Evolutionary conservation across 2,329 filamentous ascomycete genomes (phyloP), one percentile per base, ranked within the genome.

Genomic region (Pyrenophora tritici-repentis): DNA sequence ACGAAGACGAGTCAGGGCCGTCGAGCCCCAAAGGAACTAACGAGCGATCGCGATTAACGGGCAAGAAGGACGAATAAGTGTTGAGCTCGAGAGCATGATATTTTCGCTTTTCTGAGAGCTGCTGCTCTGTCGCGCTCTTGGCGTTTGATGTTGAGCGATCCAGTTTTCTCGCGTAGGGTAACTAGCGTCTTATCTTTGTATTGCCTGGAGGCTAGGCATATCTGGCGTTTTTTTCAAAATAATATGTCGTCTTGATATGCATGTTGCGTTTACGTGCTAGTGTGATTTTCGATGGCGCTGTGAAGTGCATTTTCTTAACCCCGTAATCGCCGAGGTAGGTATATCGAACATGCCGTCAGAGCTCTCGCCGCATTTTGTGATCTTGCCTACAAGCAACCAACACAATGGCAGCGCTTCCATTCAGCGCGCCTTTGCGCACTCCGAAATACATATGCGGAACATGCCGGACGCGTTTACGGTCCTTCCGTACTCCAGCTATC

Each of bases 1-100:
- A 36, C 12, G 46, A 33, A 14, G 47, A 39, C 3, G 61, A 75
- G 35, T 78, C 81, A 29, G 80, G 82, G 55, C 85, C 87, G 58
- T 84, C 86, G 76, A 82, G 67, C 40, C 66, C 67, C 16, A 62
- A 58, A 35, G 67, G 65, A 20, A 65, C 61, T 9, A 67, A 67
- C 33, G 70, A 72, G 56, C 55, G 63, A 17, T 59, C 67, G 36
- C 58, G 68, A 36, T 57, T 75, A 47, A 73, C 71, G 17, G 61
- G 58, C 35, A 62, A 70, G 13, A 73, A 73, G 60, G 56, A 70
- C 26, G 66, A 72, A 46, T 73, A 63, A 54, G 26, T 42, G 47
- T 50, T 36, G 18, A 10, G 51, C 41, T 24, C 35, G 13, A 13
- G 20, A 37, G 13, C 20, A 43, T 33, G 24, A 48, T 34, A 29